phyloP scores from a whole-genome alignment of 306 rosid species.

The Abrus pulchellus region DNA sequence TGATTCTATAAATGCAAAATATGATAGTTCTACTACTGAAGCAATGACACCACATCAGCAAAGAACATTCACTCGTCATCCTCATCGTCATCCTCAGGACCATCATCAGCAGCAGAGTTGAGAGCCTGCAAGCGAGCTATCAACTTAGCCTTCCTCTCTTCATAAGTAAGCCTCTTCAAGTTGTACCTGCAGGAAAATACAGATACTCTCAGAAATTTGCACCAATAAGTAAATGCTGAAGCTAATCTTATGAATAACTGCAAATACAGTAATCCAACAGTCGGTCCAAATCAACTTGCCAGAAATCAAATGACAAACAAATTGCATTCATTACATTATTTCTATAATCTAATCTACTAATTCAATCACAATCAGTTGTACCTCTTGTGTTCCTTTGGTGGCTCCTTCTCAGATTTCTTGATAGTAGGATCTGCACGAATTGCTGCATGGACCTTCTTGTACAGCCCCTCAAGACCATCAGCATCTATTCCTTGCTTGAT shows the following conservation, averaged over 20 bases:
- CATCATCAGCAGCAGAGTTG: constrained; percentile 61
- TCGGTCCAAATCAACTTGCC: not conserved
- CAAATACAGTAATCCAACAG: not conserved
- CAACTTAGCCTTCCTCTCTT: constrained; percentile 66
- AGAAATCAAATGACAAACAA: not conserved
- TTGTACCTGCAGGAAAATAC: constrained; percentile 48
- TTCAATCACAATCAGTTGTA: constrained; percentile 1
- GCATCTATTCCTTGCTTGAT: constrained; percentile 63
- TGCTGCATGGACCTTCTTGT: constrained; percentile 83
- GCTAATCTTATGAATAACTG: not conserved
- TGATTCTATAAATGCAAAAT: not conserved
- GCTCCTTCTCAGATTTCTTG: constrained; percentile 63
- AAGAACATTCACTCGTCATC: constrained; percentile 49
- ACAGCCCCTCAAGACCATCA: constrained; percentile 63
- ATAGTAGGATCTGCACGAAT: constrained; percentile 64
- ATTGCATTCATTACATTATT: not conserved
- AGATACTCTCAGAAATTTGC: not conserved
- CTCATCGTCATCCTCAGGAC: constrained; percentile 54
- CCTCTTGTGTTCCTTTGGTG: constrained; percentile 74
- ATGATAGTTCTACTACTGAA: constrained; percentile 19
- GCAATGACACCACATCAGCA: not conserved
- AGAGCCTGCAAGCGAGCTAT: constrained; percentile 65
- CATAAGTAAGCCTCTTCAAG: constrained; percentile 71
- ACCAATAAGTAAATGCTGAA: not conserved
- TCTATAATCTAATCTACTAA: not conserved